These are phyloP conservation scores for Cystobasidiopsis lactophilus DNA, from an alignment of 768 basidiomycete species.

Conservation along the genomic window DNA sequence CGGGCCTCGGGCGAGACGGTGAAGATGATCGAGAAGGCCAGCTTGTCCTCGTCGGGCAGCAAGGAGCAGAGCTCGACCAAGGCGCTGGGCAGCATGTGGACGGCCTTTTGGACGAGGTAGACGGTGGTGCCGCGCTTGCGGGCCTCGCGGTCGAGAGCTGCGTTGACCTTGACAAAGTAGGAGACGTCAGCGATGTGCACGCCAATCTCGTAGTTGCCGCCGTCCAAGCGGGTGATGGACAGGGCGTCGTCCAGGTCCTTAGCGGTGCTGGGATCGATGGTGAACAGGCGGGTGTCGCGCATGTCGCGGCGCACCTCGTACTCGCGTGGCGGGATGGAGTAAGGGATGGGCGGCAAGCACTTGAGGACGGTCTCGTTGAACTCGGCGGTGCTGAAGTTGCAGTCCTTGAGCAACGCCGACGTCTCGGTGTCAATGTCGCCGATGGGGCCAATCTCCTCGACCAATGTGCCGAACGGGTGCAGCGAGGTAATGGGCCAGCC, in stretches of 20 bases:
- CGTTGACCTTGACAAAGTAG: slow-evolving; percentile 81
- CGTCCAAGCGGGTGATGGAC: slow-evolving; percentile 67
- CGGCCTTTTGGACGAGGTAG: slow-evolving; percentile 83
- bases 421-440: slow-evolving; percentile 98
- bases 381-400: slow-evolving; percentile 85
- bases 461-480: slow-evolving; percentile 93
- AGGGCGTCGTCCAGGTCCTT: slow-evolving; percentile 90
- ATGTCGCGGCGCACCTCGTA: slow-evolving; percentile 71
- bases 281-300: slow-evolving; percentile 64
- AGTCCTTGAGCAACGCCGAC: slow-evolving; percentile 88
- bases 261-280: slow-evolving; percentile 71
- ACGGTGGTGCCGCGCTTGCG: slow-evolving; percentile 82
- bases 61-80: slow-evolving; percentile 85
- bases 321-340: slow-evolving; percentile 34
- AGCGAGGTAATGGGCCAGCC: slow-evolving; percentile 65
- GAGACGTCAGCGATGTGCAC: slow-evolving; percentile 95
- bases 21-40: slow-evolving; percentile 75
- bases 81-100: slow-evolving; percentile 91
- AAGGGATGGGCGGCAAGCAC: slow-evolving; percentile 85
- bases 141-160: slow-evolving; percentile 93
- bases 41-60: slow-evolving; percentile 61
- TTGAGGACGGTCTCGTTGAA: slow-evolving; percentile 87
- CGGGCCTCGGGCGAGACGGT: slow-evolving; percentile 63
- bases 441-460: slow-evolving; percentile 91
- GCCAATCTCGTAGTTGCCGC: slow-evolving; percentile 77